These are phyloP conservation scores for Eucalyptus leucophloia DNA, from an alignment of 345 rosid species.

Conservation along the genomic window DNA sequence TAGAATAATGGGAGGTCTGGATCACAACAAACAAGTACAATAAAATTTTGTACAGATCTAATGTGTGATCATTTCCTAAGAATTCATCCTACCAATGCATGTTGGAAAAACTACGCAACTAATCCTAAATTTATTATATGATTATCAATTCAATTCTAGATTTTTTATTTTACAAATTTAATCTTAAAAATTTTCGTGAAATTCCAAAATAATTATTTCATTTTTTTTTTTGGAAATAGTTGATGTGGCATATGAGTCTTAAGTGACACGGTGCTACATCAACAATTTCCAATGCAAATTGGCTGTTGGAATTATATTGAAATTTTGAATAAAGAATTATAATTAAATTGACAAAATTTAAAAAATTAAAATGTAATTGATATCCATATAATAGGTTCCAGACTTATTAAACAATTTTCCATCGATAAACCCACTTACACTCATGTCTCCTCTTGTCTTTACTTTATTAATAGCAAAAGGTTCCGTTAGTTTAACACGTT, in stretches of 20 bases:
- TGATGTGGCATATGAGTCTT: neutral
- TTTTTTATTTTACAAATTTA: neutral
- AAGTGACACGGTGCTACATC: rapidly evolving
- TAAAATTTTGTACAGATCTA: neutral
- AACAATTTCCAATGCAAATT: rapidly evolving
- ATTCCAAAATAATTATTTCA: neutral
- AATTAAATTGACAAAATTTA: neutral
- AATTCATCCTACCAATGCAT: neutral
- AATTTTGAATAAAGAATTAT: neutral
- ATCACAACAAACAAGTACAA: neutral
- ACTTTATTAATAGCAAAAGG: neutral
- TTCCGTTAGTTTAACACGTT: neutral
- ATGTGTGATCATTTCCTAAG: neutral
- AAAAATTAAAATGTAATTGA: neutral
- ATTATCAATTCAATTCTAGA: neutral
- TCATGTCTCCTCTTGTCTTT: neutral
- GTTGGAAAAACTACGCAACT: neutral
- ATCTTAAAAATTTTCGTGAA: rapidly evolving
- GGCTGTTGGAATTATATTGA: rapidly evolving
- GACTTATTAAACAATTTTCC: neutral
- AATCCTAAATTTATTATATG: neutral
- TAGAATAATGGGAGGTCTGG: neutral
- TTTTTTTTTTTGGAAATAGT: neutral
- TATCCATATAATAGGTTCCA: neutral
- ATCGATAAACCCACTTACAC: neutral